Conservation (phyloP, 2,329 filamentous ascomycete genomes). For the Penicillium fuscoglaucum region DNA sequence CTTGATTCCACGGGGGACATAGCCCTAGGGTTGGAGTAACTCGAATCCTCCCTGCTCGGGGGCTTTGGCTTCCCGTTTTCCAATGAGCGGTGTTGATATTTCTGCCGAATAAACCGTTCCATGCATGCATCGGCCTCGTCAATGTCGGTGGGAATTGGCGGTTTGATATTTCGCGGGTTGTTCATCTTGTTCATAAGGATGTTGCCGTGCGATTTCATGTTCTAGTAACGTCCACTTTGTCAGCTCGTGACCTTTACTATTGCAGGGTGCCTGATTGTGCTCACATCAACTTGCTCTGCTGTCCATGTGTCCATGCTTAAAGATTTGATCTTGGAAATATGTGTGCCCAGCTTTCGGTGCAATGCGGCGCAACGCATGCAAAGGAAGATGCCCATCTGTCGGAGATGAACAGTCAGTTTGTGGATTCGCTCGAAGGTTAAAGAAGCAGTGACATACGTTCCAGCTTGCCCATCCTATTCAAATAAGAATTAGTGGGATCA, state of each 20-base stretch:
- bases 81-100: slow-evolving; percentile 73
- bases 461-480: slow-evolving; percentile 85
- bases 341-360: slow-evolving; percentile 94
- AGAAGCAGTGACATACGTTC: slow-evolving; percentile 66
- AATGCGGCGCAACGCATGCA: slow-evolving; percentile 97
- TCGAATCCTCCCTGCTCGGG: slow-evolving; percentile 56
- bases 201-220: slow-evolving; percentile 93
- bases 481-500: slow-evolving; percentile 16
- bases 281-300: slow-evolving; percentile 91
- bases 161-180: slow-evolving; percentile 80
- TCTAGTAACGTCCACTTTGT: slow-evolving; percentile 63
- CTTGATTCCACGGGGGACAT: slow-evolving; percentile 9
- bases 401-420: slow-evolving; percentile 19
- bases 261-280: slow-evolving; percentile 31
- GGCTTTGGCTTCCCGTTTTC: slow-evolving; percentile 48
- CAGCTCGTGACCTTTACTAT: slow-evolving; percentile 65
- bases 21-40: slow-evolving; percentile 46
- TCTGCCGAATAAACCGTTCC: slow-evolving; percentile 92
- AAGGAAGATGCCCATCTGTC: slow-evolving; percentile 85
- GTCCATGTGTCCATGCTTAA: slow-evolving; percentile 98
- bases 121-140: slow-evolving; percentile 93
- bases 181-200: slow-evolving; percentile 79
- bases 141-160: slow-evolving; percentile 81
- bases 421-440: slow-evolving; percentile 2
- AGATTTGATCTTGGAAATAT: slow-evolving; percentile 98